These are phyloP conservation scores for Meyerozyma guilliermondii DNA, from an alignment of 1,139 yeast genomes.

Conservation along the genomic window DNA sequence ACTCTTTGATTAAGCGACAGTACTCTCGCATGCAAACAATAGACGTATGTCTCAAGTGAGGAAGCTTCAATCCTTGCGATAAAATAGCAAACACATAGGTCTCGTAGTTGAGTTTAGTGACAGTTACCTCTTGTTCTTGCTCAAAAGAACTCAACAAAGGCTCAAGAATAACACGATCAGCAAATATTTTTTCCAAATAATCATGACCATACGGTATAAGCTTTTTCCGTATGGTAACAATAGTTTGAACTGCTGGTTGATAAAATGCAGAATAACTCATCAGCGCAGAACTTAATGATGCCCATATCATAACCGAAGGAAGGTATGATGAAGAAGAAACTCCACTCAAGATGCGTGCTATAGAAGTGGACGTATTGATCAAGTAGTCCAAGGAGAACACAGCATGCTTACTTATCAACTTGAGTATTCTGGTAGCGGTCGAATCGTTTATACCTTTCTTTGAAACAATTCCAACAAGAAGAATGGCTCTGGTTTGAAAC, in stretches of 20 bases:
- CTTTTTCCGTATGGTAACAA: conserved; percentile 25
- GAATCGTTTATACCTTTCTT: conserved; percentile 60
- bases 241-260: conserved; percentile 50
- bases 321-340: conserved; percentile 50
- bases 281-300: conserved; percentile 38
- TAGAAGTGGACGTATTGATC: conserved; percentile 31
- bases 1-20: conserved; percentile 32
- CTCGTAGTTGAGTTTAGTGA: conserved; percentile 49
- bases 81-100: conserved; percentile 47
- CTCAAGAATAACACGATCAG: conserved; percentile 34
- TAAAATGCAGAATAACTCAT: conserved; percentile 35
- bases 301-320: conserved; percentile 64
- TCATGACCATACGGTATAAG: conserved; percentile 18
- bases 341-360: conserved; percentile 62
- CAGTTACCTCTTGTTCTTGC: conserved; percentile 31
- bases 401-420: conserved; percentile 23
- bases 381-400: conserved; percentile 27
- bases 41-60: conserved; percentile 57
- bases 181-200: conserved; percentile 29
- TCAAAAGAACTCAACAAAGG: conserved; percentile 45
- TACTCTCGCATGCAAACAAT: conserved; percentile 46
- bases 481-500: conserved; percentile 67
- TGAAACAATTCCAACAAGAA: conserved; percentile 68
- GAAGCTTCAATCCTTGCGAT: conserved; percentile 59
- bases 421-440: conserved; percentile 46